Evolutionary conservation across 75 land plant species (phyloP).

Genomic region (Isoetes taiwanensis): DNA sequence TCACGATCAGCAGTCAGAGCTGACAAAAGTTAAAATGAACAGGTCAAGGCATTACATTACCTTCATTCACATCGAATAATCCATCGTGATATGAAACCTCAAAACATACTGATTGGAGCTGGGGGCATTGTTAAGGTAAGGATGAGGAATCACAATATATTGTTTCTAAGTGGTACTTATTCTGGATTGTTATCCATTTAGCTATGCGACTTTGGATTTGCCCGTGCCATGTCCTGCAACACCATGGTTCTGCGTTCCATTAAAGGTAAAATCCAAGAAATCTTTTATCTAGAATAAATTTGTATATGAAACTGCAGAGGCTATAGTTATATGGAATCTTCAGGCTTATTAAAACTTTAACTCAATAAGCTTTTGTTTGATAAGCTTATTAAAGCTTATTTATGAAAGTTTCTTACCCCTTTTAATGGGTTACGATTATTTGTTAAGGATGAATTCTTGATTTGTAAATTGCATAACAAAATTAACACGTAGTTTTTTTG

Average conservation of each 20-base stretch:
- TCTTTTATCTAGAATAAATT: neutral
- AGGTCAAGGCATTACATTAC: slow-evolving; percentile 93
- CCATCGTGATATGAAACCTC: slow-evolving; percentile 99
- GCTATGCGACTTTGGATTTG: slow-evolving; percentile 99
- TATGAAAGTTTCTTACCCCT: no score
- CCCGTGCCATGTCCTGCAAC: slow-evolving; percentile 97
- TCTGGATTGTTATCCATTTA: slow-evolving; percentile 15
- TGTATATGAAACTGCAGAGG: neutral
- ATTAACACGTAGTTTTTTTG: no score
- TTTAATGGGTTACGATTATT: no score
- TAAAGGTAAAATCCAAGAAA: slow-evolving; percentile 42
- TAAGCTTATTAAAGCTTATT: no score
- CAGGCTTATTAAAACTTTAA: no score
- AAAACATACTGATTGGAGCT: slow-evolving; percentile 91
- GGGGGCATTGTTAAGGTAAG: slow-evolving; percentile 86
- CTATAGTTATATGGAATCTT: no score
- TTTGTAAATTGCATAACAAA: no score
- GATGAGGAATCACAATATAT: neutral
- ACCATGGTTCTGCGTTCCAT: slow-evolving; percentile 93
- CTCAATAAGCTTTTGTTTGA: no score
- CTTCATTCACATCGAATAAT: slow-evolving; percentile 94
- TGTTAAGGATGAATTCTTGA: no score
- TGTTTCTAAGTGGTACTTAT: neutral
- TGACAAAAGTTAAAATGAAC: neutral
- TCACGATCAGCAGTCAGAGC: neutral